Evolutionary conservation across 148 eudicot genomes (phyloP).

Genomic region (Arbutus unedo): DNA sequence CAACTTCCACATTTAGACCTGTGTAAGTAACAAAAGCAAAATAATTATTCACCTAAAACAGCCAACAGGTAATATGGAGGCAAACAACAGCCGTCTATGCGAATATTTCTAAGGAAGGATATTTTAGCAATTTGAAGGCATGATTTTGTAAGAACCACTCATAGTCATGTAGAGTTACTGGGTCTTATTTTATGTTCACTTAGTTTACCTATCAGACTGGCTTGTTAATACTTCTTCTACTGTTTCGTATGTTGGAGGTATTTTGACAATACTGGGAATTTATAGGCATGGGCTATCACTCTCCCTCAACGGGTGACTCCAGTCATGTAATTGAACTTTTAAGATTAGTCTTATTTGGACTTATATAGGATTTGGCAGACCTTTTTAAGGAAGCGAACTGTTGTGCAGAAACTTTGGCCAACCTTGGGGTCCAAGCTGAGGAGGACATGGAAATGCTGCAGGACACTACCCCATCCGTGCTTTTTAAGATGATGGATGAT

Average conservation of each 20-base stretch:
- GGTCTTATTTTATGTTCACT: neutral
- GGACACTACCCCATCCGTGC: neutral
- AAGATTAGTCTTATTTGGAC: neutral
- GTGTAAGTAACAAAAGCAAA: conserved; percentile 19
- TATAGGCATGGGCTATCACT: neutral
- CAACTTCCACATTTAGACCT: conserved; percentile 83
- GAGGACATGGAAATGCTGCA: neutral
- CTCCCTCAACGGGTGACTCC: neutral
- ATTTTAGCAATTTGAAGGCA: neutral
- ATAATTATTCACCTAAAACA: neutral
- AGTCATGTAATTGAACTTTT: neutral
- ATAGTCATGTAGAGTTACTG: neutral
- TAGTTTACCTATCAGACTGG: neutral
- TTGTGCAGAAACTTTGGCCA: neutral
- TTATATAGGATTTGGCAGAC: neutral
- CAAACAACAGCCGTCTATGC: neutral
- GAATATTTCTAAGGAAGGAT: neutral
- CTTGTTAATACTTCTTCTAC: neutral
- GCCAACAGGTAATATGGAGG: neutral
- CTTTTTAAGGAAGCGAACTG: neutral
- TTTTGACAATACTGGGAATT: neutral
- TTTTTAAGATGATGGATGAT: neutral
- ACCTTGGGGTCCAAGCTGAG: neutral
- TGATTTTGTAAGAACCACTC: neutral
- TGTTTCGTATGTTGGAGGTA: neutral